Evolutionary conservation across 2,329 filamentous ascomycete genomes (phyloP).

Genomic region (Pseudocercospora cruenta): DNA sequence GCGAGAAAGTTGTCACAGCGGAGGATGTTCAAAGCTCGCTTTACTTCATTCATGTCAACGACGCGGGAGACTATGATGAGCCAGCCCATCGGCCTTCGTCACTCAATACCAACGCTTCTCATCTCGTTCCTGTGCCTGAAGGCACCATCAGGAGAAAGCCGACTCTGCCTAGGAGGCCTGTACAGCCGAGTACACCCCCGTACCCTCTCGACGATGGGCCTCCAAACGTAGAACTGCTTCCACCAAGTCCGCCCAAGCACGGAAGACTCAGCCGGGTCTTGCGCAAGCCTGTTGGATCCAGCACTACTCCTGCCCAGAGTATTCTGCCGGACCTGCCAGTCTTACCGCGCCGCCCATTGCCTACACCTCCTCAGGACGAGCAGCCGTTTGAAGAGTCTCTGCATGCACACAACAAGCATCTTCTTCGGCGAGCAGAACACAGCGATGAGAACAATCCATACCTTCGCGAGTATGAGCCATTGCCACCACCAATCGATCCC

Average conservation of each 20-base stretch:
- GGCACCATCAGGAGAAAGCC: constrained; percentile 26
- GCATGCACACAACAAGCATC: constrained; percentile 29
- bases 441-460: constrained; percentile 33
- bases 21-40: constrained; percentile 85
- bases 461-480: constrained; percentile 21
- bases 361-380: constrained; percentile 32
- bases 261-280: constrained; percentile 20
- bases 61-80: constrained; percentile 58
- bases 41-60: constrained; percentile 84
- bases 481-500: constrained; percentile 17
- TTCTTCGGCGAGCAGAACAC: constrained; percentile 28
- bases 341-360: constrained; percentile 30
- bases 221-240: constrained; percentile 4
- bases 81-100: constrained; percentile 33
- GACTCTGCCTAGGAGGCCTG: constrained; percentile 23
- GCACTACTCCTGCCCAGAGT: not conserved
- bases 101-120: constrained; percentile 28
- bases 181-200: constrained; percentile 24
- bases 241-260: constrained; percentile 18
- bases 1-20: constrained; percentile 82
- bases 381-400: constrained; percentile 24
- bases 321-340: constrained; percentile 25
- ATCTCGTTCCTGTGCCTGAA: constrained; percentile 23
- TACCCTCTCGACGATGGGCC: constrained; percentile 24
- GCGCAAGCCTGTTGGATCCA: constrained; percentile 31